Conservation (phyloP, 768 basidiomycete genomes). For the Hebeloma cylindrosporum region DNA sequence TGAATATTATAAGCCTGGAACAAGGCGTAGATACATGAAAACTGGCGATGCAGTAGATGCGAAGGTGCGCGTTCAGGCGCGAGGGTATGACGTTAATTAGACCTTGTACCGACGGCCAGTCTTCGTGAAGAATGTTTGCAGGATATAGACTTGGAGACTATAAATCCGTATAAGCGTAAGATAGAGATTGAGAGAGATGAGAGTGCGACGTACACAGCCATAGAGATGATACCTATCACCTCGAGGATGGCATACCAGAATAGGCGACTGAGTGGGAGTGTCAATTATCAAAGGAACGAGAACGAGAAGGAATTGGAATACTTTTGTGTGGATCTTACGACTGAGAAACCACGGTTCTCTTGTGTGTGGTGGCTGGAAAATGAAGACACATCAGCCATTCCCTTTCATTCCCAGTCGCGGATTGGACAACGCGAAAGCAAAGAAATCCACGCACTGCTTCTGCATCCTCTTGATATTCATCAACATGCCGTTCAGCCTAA, state of each 20-base stretch:
- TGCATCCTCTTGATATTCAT: slow-evolving; percentile 90
- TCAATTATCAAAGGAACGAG: not conserved
- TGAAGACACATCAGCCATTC: slow-evolving; percentile 5
- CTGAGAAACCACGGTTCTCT: slow-evolving; percentile 91
- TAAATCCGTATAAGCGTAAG: slow-evolving; percentile 3
- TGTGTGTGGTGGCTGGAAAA: slow-evolving; percentile 82
- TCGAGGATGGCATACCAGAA: slow-evolving; percentile 94
- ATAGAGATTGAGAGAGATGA: slow-evolving; percentile 1
- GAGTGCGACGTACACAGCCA: slow-evolving; percentile 73
- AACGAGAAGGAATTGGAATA: slow-evolving; percentile 28
- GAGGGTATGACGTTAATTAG: too few species aligned
- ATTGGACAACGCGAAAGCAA: not conserved
- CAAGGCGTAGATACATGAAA: too few species aligned
- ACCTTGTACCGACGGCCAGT: slow-evolving; percentile 90
- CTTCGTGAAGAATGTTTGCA: slow-evolving; percentile 97
- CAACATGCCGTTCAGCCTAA: slow-evolving; percentile 83
- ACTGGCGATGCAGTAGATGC: too few species aligned
- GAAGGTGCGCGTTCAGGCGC: too few species aligned
- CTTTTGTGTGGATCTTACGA: slow-evolving; percentile 90
- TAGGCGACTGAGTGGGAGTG: slow-evolving; percentile 58
- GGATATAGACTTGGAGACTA: slow-evolving; percentile 86
- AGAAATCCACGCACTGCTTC: slow-evolving; percentile 66
- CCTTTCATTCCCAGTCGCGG: not conserved
- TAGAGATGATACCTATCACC: slow-evolving; percentile 72
- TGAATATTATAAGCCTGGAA: too few species aligned